phyloP scores from a whole-genome alignment of 2,329 filamentous ascomycete species.

The Colletotrichum sp. region DNA sequence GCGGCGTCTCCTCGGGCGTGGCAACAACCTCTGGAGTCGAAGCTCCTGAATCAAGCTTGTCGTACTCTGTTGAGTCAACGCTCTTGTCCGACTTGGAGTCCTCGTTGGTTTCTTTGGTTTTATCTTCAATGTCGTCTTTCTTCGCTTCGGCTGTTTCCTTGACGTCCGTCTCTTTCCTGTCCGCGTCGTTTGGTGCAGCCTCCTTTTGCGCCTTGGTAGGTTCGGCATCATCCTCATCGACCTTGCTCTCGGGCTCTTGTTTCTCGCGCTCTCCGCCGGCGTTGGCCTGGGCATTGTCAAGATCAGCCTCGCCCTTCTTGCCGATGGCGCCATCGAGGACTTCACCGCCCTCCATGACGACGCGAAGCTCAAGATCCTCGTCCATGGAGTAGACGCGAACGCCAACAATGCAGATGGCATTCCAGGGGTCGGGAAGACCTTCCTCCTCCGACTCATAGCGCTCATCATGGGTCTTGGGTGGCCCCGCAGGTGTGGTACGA shows the following conservation, averaged over 20 bases:
- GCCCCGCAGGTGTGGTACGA: constrained; percentile 41
- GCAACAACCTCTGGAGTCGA: constrained; percentile 18
- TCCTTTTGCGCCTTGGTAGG: background rate
- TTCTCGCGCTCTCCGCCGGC: constrained; percentile 50
- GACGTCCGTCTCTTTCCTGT: background rate
- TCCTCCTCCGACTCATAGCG: constrained; percentile 61
- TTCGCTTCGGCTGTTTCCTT: background rate
- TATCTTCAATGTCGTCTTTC: background rate
- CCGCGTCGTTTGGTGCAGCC: background rate
- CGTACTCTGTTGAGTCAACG: constrained; percentile 19
- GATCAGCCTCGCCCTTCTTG: constrained; percentile 58
- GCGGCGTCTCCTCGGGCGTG: constrained; percentile 35
- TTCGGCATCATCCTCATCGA: background rate
- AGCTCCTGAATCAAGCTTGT: constrained; percentile 21
- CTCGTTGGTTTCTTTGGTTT: constrained; percentile 3
- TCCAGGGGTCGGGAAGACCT: constrained; percentile 63
- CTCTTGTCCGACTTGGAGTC: constrained; percentile 22
- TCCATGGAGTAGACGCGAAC: constrained; percentile 67
- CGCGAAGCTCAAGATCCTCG: constrained; percentile 55
- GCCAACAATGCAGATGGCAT: constrained; percentile 66
- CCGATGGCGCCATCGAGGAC: constrained; percentile 62
- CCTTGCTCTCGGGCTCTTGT: constrained; percentile 29
- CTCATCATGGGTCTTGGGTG: constrained; percentile 36
- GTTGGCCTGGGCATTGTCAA: constrained; percentile 63
- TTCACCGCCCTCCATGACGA: constrained; percentile 61